Evolutionary conservation across 148 eudicot species (phyloP), one percentile per base, ranked within the genome.

Genomic region (Rhododendron mucronatum): DNA sequence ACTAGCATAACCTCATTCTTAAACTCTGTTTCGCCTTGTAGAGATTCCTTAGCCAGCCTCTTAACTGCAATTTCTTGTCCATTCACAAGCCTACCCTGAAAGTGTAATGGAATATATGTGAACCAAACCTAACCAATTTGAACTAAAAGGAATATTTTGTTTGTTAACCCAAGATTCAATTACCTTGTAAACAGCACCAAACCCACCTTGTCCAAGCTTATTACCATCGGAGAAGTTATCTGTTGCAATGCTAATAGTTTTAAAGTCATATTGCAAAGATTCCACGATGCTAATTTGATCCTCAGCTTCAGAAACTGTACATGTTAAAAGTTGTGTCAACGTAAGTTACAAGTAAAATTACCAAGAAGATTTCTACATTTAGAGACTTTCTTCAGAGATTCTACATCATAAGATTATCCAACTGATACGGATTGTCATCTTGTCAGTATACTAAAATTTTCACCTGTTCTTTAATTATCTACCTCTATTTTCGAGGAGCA

Each of bases 181-280:
- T 39, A 88, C 90, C 81, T 80, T 82, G 78, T 86, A 83, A 12
- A 88, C 86, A 20, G 82, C 35, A 28, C 86, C 86, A 78, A 82
- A 85, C 78, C 88, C 88, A 48, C 90, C 88, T 51, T 78, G 83
- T 39, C 86, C 88, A 13, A 86, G 84, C 78, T 79, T 86, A 30
- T 88, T 83, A 5, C 21, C 21, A 18, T 67, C 12, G 2, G 93
- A 89, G 80, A 91, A 93, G 83, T 88, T 85, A 55, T 86, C 63
- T 7, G 94, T 93, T 57, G 94, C 95, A 14, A 55, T 48, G 20
- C 85, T 87, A 21, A 92, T 86, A 2, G 88, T 83, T 8, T 76
- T 83, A 77, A 92, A 93, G 50, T 93, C 92, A 81, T 88, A 89
- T 83, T 86, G 93, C 87, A 91, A 84, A 3, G 93, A 89, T 75